These are phyloP conservation scores for Massarina eburnea DNA, from an alignment of 2,329 filamentous ascomycete genomes.

Conservation along the genomic window DNA sequence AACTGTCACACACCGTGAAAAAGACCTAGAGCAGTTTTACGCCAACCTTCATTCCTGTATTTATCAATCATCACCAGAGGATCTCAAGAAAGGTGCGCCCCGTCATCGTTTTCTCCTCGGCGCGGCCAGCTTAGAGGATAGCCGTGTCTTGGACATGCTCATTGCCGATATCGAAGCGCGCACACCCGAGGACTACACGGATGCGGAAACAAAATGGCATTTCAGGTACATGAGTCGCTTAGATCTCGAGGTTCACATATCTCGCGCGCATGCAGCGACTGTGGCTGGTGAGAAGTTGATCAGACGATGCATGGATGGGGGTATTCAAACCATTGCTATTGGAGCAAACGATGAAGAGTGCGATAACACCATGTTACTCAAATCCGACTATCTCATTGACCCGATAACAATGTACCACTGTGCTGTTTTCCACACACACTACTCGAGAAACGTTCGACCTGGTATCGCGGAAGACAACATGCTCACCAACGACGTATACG, in stretches of 20 bases:
- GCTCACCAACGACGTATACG: constrained; percentile 1
- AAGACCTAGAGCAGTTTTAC: too few relatives aligned
- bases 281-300: background rate
- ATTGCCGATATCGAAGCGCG: background rate
- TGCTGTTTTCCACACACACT: background rate
- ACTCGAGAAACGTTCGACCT: background rate
- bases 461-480: constrained; percentile 2
- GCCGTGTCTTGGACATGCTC: background rate
- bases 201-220: background rate
- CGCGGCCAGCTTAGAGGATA: background rate
- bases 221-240: background rate
- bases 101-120: constrained; percentile 6
- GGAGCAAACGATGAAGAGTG: constrained; percentile 2
- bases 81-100: background rate
- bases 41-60: too few relatives aligned
- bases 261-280: background rate
- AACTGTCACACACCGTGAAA: too few relatives aligned
- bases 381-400: constrained; percentile 4
- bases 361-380: background rate
- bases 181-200: background rate
- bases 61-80: too few relatives aligned
- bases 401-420: background rate
- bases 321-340: background rate
- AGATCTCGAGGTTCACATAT: background rate
- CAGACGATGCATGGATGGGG: background rate